These are phyloP conservation scores for Barbarea vulgaris DNA, from an alignment of 345 rosid genomes.

Conservation along the genomic window DNA sequence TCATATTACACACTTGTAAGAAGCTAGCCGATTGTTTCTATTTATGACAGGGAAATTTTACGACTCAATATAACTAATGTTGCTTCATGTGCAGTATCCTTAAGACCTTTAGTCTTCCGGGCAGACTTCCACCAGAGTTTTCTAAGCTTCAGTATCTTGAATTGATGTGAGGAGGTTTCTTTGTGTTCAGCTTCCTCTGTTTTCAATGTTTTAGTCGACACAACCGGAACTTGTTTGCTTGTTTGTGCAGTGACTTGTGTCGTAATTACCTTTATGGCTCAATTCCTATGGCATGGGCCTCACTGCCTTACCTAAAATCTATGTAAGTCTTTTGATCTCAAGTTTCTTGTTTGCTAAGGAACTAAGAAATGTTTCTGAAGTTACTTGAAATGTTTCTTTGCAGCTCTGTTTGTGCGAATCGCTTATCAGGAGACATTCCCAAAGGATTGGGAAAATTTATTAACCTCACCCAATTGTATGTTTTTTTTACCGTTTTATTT, in stretches of 20 bases:
- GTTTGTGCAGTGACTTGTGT: slow-evolving; percentile 57
- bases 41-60: neutral
- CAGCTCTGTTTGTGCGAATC: slow-evolving; percentile 57
- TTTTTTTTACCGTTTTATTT: slow-evolving; percentile 20
- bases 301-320: slow-evolving; percentile 43
- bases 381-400: slow-evolving; percentile 17
- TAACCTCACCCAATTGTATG: slow-evolving; percentile 57
- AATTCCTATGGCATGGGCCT: slow-evolving; percentile 63
- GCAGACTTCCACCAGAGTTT: slow-evolving; percentile 66
- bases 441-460: slow-evolving; percentile 50
- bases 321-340: slow-evolving; percentile 47
- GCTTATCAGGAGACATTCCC: slow-evolving; percentile 62
- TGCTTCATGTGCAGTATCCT: slow-evolving; percentile 45
- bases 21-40: neutral
- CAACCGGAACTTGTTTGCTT: neutral
- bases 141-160: slow-evolving; percentile 57
- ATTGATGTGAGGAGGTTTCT: slow-evolving; percentile 49
- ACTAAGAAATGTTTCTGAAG: slow-evolving; percentile 10
- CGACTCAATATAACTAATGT: neutral
- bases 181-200: neutral
- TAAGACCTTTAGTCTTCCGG: slow-evolving; percentile 60
- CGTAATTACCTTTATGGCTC: slow-evolving; percentile 61
- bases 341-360: slow-evolving; percentile 15
- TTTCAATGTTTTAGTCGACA: neutral
- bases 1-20: slow-evolving; percentile 43